Conservation (phyloP, 371 early-diverging fungal genomes). For the Apophysomyces sp. region DNA sequence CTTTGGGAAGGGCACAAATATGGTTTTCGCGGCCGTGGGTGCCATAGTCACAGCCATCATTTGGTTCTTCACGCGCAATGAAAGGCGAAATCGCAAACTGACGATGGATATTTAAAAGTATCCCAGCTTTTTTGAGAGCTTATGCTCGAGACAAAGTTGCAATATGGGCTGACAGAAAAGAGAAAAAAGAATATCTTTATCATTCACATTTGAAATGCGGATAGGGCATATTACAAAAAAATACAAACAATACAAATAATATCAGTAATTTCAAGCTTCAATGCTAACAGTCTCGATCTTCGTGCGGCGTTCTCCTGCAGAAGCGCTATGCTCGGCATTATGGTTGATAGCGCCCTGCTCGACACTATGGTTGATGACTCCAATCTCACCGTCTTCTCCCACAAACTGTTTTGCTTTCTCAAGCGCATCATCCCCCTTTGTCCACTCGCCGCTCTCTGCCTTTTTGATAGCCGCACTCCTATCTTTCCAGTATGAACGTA, state of each 20-base stretch:
- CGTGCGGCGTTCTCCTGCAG: too few relatives aligned
- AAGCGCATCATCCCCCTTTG: conserved; percentile 29
- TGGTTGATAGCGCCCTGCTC: too few relatives aligned
- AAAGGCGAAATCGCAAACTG: not conserved
- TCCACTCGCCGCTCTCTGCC: conserved; percentile 21
- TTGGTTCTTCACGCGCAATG: not conserved
- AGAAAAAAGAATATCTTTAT: too few relatives aligned
- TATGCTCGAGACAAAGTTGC: too few relatives aligned
- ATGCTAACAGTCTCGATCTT: too few relatives aligned
- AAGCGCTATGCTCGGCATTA: too few relatives aligned
- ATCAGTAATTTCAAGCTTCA: too few relatives aligned
- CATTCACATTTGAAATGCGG: too few relatives aligned
- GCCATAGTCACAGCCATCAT: not conserved
- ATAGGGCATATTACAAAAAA: too few relatives aligned
- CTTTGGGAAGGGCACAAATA: not conserved
- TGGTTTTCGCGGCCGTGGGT: not conserved
- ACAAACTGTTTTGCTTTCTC: conserved; percentile 28
- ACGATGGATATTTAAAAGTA: not conserved
- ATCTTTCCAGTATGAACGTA: conserved; percentile 46
- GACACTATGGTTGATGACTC: not conserved
- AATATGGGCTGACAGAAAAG: too few relatives aligned
- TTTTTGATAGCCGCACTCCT: conserved; percentile 20
- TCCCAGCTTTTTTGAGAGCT: too few relatives aligned
- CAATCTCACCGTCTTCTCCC: conserved; percentile 23
- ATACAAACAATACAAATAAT: too few relatives aligned